Evolutionary conservation across 805 yeast species (phyloP).

Genomic region (Kodamaea fukazawae): DNA sequence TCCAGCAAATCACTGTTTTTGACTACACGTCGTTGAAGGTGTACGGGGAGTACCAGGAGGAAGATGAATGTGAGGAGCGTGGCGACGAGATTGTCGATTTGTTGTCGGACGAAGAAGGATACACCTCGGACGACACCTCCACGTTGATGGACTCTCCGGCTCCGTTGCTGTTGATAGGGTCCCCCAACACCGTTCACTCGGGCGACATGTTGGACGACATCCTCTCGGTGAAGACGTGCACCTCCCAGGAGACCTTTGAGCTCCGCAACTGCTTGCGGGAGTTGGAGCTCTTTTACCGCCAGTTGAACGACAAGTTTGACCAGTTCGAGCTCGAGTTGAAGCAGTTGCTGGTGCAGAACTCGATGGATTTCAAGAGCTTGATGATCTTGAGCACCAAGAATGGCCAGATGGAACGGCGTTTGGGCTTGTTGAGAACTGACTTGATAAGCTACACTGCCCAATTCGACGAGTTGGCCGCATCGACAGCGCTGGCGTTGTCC

Average conservation of each 20-base stretch:
- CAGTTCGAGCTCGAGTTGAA: constrained; percentile 9
- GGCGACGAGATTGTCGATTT: background rate
- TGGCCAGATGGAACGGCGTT: constrained; percentile 6
- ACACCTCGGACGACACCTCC: constrained; percentile 19
- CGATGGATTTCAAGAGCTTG: constrained; percentile 11
- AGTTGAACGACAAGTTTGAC: constrained; percentile 10
- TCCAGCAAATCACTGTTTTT: constrained; percentile 18
- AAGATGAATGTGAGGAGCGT: constrained; percentile 8
- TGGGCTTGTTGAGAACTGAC: constrained; percentile 10
- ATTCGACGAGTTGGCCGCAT: constrained; percentile 9
- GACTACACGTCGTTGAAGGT: constrained; percentile 13
- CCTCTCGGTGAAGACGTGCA: background rate
- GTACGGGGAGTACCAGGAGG: constrained; percentile 16
- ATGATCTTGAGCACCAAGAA: constrained; percentile 6
- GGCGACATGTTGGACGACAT: constrained; percentile 2
- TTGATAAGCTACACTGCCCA: constrained; percentile 10
- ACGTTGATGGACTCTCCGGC: constrained; percentile 19
- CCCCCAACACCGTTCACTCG: constrained; percentile 3
- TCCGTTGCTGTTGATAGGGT: constrained; percentile 2
- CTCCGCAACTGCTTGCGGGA: constrained; percentile 12
- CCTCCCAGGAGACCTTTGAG: constrained; percentile 7
- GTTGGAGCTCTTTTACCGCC: constrained; percentile 11
- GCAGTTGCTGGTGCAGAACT: constrained; percentile 11
- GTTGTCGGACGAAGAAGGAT: constrained; percentile 9
- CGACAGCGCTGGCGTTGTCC: constrained; percentile 7